Evolutionary conservation across 2,329 filamentous ascomycete genomes (phyloP).

Genomic region (Ascochyta rabiei): DNA sequence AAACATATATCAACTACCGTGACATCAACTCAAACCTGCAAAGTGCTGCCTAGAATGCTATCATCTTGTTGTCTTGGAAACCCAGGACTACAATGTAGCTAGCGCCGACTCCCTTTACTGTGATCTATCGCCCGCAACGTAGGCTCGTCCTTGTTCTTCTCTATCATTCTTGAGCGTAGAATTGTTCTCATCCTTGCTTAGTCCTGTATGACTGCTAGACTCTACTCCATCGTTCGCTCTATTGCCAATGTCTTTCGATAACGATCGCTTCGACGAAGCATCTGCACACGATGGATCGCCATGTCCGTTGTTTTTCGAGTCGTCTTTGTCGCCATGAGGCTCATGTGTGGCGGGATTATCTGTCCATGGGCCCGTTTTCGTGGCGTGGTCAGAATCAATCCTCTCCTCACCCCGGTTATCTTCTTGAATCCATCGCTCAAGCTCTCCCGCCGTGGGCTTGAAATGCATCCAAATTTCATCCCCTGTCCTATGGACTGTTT

Average conservation of each 20-base stretch:
- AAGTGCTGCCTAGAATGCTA: no score
- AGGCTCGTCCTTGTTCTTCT: background rate
- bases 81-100: no score
- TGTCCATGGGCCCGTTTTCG: slow-evolving; percentile 7
- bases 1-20: no score
- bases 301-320: background rate
- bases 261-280: background rate
- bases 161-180: background rate
- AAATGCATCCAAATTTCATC: slow-evolving; percentile 63
- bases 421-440: slow-evolving; percentile 33
- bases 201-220: background rate
- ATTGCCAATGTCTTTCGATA: background rate
- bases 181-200: background rate
- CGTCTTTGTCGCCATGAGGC: background rate
- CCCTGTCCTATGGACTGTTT: slow-evolving; percentile 45
- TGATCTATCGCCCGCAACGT: background rate
- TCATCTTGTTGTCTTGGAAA: no score
- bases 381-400: slow-evolving; percentile 24
- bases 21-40: no score
- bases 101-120: background rate
- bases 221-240: background rate
- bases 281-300: background rate
- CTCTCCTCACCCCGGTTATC: slow-evolving; percentile 28
- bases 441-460: slow-evolving; percentile 35
- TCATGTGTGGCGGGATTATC: background rate